Conservation (phyloP, 2,329 filamentous ascomycete genomes). For the Colletotrichum destructivum region DNA sequence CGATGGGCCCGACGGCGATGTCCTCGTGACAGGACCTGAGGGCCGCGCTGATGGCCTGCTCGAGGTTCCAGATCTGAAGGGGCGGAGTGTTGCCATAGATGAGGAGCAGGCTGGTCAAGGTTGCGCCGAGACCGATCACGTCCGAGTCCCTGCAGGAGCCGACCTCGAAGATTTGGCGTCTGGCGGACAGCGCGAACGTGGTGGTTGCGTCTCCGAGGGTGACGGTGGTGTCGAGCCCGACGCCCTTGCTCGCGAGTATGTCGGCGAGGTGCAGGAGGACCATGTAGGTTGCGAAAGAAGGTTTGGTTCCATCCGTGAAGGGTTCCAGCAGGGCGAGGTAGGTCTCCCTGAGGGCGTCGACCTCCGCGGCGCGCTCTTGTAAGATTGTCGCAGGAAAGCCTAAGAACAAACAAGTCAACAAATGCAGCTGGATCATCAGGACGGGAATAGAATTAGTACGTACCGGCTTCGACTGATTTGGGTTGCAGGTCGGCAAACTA, state of each 20-base stretch:
- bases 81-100: constrained; percentile 41
- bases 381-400: neutral
- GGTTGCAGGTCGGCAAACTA: neutral
- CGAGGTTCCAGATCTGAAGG: constrained; percentile 41
- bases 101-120: constrained; percentile 38
- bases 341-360: constrained; percentile 9
- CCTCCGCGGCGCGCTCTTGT: neutral
- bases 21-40: constrained; percentile 41
- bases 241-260: constrained; percentile 37
- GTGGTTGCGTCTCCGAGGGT: constrained; percentile 26
- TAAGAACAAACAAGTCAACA: neutral
- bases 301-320: neutral
- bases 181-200: constrained; percentile 30
- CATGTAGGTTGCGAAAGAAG: constrained; percentile 31
- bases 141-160: constrained; percentile 42
- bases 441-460: neutral
- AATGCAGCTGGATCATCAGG: no score
- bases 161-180: constrained; percentile 43
- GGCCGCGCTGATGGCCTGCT: constrained; percentile 43
- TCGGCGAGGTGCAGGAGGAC: constrained; percentile 40
- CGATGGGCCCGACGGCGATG: constrained; percentile 35
- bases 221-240: constrained; percentile 29
- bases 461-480: neutral
- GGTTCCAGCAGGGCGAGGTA: neutral
- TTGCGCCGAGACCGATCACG: constrained; percentile 43